Conservation (phyloP, 2,329 filamentous ascomycete species). For the Xylariaceae sp. region DNA sequence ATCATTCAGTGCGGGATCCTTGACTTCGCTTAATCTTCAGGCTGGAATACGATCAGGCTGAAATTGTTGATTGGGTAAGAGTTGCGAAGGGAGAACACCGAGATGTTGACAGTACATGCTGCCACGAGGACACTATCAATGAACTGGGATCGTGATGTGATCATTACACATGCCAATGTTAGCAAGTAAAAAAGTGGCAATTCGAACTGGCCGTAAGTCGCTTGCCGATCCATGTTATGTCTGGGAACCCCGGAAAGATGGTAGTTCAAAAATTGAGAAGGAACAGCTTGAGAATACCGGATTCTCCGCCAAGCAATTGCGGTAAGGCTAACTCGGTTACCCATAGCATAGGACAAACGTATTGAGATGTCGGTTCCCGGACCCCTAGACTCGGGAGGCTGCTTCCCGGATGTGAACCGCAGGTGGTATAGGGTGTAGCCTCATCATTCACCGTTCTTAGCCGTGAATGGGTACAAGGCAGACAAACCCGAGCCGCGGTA, state of each 20-base stretch:
- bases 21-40: neutral
- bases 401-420: conserved; percentile 7
- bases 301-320: neutral
- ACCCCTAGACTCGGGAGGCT: conserved; percentile 4
- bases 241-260: neutral
- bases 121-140: neutral
- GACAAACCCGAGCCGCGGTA: neutral
- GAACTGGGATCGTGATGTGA: too few species aligned
- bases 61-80: neutral
- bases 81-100: neutral
- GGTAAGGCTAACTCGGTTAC: neutral
- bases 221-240: neutral
- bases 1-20: neutral
- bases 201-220: neutral
- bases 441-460: conserved; percentile 8
- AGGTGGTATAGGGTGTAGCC: conserved; percentile 4
- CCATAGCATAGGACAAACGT: conserved; percentile 4
- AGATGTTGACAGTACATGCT: neutral
- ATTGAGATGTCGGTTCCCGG: conserved; percentile 8
- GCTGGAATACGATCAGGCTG: neutral
- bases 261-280: neutral
- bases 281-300: conserved; percentile 1
- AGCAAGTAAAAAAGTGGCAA: neutral
- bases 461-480: conserved; percentile 7
- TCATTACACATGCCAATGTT: too few species aligned